Evolutionary conservation across 2,329 filamentous ascomycete genomes (phyloP).

Genomic region (Trichoderma simmonsii): DNA sequence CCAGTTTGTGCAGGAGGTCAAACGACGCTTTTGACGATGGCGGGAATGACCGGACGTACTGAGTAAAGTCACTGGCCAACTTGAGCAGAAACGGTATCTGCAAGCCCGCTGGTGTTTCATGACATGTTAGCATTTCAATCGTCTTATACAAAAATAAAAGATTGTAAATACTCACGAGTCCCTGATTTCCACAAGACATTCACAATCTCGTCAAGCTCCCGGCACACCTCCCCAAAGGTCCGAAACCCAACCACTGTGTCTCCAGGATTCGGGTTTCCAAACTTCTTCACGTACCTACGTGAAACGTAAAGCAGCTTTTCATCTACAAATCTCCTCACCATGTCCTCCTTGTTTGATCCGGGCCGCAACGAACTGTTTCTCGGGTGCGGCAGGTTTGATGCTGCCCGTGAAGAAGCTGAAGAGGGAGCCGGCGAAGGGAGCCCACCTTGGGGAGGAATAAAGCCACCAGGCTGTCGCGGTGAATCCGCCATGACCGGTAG

Average conservation of each 20-base stretch:
- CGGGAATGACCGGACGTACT: slow-evolving; percentile 70
- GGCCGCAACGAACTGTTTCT: slow-evolving; percentile 50
- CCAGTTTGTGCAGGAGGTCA: slow-evolving; percentile 69
- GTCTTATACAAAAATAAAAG: not conserved
- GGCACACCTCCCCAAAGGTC: slow-evolving; percentile 66
- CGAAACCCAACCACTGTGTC: slow-evolving; percentile 53
- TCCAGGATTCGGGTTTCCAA: slow-evolving; percentile 42
- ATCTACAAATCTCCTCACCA: slow-evolving; percentile 56
- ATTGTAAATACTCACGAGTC: slow-evolving; percentile 61
- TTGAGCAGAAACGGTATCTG: slow-evolving; percentile 83
- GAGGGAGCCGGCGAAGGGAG: slow-evolving; percentile 57
- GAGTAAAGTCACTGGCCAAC: slow-evolving; percentile 68
- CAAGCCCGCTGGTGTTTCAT: slow-evolving; percentile 57
- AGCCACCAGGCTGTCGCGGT: slow-evolving; percentile 45
- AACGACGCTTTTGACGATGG: slow-evolving; percentile 63
- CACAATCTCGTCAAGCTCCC: slow-evolving; percentile 70
- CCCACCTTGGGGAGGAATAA: slow-evolving; percentile 42
- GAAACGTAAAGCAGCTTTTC: slow-evolving; percentile 51
- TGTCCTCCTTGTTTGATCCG: slow-evolving; percentile 59
- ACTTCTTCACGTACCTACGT: slow-evolving; percentile 60
- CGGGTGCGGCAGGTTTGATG: slow-evolving; percentile 51
- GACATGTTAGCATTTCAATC: not conserved
- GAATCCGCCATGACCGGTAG: not conserved
- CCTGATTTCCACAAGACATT: slow-evolving; percentile 84
- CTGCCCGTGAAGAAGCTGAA: slow-evolving; percentile 40